phyloP scores from a whole-genome alignment of 306 rosid species.

The Prunus mume region DNA sequence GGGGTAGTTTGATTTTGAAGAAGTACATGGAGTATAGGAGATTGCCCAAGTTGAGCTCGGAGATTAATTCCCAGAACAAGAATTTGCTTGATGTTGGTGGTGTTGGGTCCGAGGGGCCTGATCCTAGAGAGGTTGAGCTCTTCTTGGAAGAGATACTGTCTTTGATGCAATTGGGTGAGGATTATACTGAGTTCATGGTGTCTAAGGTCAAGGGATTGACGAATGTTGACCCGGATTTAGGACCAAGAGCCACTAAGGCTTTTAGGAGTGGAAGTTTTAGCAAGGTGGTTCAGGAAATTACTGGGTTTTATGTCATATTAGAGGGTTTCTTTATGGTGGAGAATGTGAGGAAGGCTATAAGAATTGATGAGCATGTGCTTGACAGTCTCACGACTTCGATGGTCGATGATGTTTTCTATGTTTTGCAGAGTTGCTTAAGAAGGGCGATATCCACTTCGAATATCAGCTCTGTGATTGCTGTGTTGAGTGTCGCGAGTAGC shows the following conservation, averaged over 20 bases:
- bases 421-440: constrained; percentile 82
- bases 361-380: constrained; percentile 79
- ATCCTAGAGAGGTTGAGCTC: constrained; percentile 79
- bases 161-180: constrained; percentile 87
- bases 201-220: constrained; percentile 76
- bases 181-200: constrained; percentile 82
- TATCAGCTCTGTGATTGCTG: constrained; percentile 85
- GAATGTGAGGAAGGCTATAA: constrained; percentile 87
- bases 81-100: constrained; percentile 85
- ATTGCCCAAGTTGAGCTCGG: constrained; percentile 67
- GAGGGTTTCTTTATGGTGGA: constrained; percentile 99
- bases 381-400: constrained; percentile 93
- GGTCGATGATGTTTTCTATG: constrained; percentile 97
- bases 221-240: constrained; percentile 80
- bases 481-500: constrained; percentile 86
- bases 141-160: constrained; percentile 84
- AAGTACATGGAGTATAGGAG: constrained; percentile 91
- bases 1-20: constrained; percentile 79
- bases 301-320: constrained; percentile 82
- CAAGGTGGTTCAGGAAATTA: constrained; percentile 80
- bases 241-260: constrained; percentile 88
- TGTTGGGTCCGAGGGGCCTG: constrained; percentile 71
- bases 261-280: constrained; percentile 85
- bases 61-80: constrained; percentile 76
- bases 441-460: constrained; percentile 86